phyloP scores from a whole-genome alignment of 495 filamentous ascomycete genomes.

The Penicillium macrosclerotiorum region DNA sequence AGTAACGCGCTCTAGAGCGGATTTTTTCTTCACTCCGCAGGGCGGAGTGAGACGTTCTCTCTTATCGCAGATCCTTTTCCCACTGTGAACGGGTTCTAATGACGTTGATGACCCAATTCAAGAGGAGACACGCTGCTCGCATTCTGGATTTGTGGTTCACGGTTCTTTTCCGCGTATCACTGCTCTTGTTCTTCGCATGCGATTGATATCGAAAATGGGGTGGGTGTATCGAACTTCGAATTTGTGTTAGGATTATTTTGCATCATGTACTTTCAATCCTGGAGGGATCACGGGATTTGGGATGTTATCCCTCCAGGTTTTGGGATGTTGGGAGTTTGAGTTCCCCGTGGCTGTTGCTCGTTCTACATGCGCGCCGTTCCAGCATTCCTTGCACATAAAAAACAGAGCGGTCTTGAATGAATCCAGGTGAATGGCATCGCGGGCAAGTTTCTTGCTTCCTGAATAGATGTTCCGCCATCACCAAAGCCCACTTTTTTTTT shows the following conservation, averaged over 20 bases:
- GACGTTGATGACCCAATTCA: neutral
- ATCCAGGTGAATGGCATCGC: conserved; percentile 7
- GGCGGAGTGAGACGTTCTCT: conserved; percentile 3
- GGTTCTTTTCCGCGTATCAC: too few species aligned
- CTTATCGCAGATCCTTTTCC: neutral
- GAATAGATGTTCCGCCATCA: conserved; percentile 1
- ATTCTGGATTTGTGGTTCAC: neutral
- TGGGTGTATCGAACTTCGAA: neutral
- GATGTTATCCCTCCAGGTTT: too few species aligned
- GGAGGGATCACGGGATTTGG: too few species aligned
- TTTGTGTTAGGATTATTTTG: neutral
- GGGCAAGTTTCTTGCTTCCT: conserved; percentile 2
- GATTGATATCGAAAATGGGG: neutral
- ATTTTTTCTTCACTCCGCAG: conserved; percentile 14
- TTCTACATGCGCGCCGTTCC: conserved; percentile 2
- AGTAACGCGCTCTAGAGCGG: conserved; percentile 56
- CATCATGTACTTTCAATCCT: neutral
- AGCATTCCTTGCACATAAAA: conserved; percentile 16
- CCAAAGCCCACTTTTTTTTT: neutral
- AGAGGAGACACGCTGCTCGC: neutral
- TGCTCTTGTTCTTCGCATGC: neutral
- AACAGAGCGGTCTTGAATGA: conserved; percentile 2
- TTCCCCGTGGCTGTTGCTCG: too few species aligned
- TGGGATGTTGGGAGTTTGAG: conserved; percentile 1
- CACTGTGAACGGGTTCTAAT: neutral